Conservation (phyloP, 768 basidiomycete species). For the Hortiboletus campestris region DNA sequence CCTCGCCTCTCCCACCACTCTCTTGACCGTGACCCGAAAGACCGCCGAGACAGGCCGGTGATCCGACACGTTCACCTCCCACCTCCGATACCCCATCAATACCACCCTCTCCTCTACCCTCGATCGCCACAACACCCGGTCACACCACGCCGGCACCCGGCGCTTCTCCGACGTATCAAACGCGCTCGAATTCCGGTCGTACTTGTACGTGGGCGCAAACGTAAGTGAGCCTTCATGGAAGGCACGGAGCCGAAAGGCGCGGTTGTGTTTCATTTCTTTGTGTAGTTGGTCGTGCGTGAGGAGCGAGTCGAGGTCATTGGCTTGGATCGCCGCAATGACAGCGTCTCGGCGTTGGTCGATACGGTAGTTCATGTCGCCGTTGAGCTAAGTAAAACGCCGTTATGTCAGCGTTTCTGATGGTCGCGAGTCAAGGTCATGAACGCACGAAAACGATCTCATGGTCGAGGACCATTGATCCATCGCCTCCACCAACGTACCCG, state of each 20-base stretch:
- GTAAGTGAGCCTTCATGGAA: slow-evolving; percentile 82
- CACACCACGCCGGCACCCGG: slow-evolving; percentile 94
- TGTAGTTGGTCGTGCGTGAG: slow-evolving; percentile 81
- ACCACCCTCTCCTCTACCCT: slow-evolving; percentile 55
- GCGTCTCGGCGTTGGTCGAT: slow-evolving; percentile 90
- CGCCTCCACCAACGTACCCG: slow-evolving; percentile 85
- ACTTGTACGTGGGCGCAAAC: slow-evolving; percentile 94
- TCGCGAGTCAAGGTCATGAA: not conserved
- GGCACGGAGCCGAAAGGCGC: slow-evolving; percentile 78
- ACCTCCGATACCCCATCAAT: slow-evolving; percentile 72
- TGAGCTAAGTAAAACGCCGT: slow-evolving; percentile 47
- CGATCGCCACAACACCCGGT: slow-evolving; percentile 82
- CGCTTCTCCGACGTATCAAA: slow-evolving; percentile 91
- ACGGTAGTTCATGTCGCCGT: slow-evolving; percentile 96
- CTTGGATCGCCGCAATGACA: slow-evolving; percentile 68
- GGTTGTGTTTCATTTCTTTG: slow-evolving; percentile 86
- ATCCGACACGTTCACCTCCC: slow-evolving; percentile 86
- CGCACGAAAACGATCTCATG: slow-evolving; percentile 89
- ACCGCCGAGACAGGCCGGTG: slow-evolving; percentile 86
- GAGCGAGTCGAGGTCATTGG: slow-evolving; percentile 62
- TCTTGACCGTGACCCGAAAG: slow-evolving; percentile 74
- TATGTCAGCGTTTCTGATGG: not conserved
- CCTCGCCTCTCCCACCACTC: slow-evolving; percentile 57
- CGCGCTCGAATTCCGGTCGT: slow-evolving; percentile 71
- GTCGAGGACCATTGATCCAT: slow-evolving; percentile 90